Percentiles rank a stretch among this genome's conserved stretches.
These are phyloP conservation scores for Alternaria sp. DNA, from an alignment of 2,329 filamentous ascomycete species.

Conservation along the genomic window DNA sequence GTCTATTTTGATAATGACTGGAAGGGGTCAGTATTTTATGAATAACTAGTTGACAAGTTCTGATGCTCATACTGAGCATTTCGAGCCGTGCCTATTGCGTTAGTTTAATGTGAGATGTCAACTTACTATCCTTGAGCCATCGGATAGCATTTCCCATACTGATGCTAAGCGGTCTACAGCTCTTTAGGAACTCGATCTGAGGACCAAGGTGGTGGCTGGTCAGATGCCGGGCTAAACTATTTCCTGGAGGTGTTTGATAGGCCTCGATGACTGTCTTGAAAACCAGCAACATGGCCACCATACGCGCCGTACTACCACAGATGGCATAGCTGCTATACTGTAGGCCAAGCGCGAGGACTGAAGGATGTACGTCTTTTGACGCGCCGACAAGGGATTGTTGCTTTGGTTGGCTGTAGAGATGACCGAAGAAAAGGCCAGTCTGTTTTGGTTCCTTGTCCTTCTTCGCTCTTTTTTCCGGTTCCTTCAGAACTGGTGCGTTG, in stretches of 20 bases:
- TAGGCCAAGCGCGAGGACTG: slow-evolving; percentile 83
- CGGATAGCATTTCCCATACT: slow-evolving; percentile 97
- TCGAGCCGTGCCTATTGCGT: background rate
- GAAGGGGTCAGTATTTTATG: slow-evolving; percentile 6
- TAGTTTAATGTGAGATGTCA: background rate
- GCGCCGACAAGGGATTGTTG: slow-evolving; percentile 67
- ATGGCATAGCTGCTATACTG: slow-evolving; percentile 90
- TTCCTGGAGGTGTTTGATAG: slow-evolving; percentile 88
- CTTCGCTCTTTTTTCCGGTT: slow-evolving; percentile 45
- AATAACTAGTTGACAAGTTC: background rate
- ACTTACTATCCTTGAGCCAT: slow-evolving; percentile 77
- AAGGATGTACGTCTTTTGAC: slow-evolving; percentile 80
- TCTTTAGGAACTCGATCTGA: slow-evolving; percentile 93
- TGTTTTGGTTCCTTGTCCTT: slow-evolving; percentile 60
- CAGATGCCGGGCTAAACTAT: slow-evolving; percentile 87
- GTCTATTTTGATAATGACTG: slow-evolving; percentile 85
- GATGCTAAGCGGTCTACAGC: slow-evolving; percentile 94
- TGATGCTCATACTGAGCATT: background rate
- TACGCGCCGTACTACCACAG: slow-evolving; percentile 86
- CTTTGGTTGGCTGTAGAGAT: slow-evolving; percentile 79
- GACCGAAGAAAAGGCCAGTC: slow-evolving; percentile 69
- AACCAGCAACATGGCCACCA: slow-evolving; percentile 85
- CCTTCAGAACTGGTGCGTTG: slow-evolving; percentile 38
- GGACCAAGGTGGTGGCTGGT: slow-evolving; percentile 90
- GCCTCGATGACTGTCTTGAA: slow-evolving; percentile 92